These are phyloP conservation scores for Cyclanthera cordifolia DNA, from an alignment of 306 rosid genomes.

Conservation along the genomic window DNA sequence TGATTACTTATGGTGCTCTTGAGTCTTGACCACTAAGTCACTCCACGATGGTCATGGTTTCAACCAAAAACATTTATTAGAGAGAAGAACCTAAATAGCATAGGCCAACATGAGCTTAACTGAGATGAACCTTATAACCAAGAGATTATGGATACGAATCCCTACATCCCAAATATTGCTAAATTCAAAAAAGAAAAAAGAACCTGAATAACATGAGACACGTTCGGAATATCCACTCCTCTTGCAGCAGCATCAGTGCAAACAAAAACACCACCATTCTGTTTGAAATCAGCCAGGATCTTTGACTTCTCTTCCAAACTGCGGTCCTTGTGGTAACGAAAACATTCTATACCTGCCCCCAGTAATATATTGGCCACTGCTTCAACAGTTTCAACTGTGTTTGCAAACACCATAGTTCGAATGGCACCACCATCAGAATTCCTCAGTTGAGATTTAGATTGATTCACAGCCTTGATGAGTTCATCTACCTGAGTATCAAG, in stretches of 20 bases:
- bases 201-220: slow-evolving; percentile 89
- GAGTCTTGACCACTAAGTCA: too few relatives aligned
- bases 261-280: slow-evolving; percentile 85
- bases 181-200: too few relatives aligned
- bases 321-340: slow-evolving; percentile 68
- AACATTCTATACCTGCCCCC: slow-evolving; percentile 54
- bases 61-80: too few relatives aligned
- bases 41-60: too few relatives aligned
- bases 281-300: slow-evolving; percentile 51
- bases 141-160: too few relatives aligned
- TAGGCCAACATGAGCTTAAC: too few relatives aligned
- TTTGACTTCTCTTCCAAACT: slow-evolving; percentile 77
- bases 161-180: too few relatives aligned
- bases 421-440: slow-evolving; percentile 28
- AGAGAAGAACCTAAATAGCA: too few relatives aligned
- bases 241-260: slow-evolving; percentile 98
- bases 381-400: slow-evolving; percentile 88
- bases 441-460: slow-evolving; percentile 32
- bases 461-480: slow-evolving; percentile 64
- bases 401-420: slow-evolving; percentile 82
- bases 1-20: too few relatives aligned
- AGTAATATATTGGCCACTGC: slow-evolving; percentile 63
- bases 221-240: slow-evolving; percentile 82
- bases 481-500: slow-evolving; percentile 67
- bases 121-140: too few relatives aligned